Evolutionary conservation across 2,329 filamentous ascomycete genomes (phyloP).

Genomic region (Aspergillus proliferans): DNA sequence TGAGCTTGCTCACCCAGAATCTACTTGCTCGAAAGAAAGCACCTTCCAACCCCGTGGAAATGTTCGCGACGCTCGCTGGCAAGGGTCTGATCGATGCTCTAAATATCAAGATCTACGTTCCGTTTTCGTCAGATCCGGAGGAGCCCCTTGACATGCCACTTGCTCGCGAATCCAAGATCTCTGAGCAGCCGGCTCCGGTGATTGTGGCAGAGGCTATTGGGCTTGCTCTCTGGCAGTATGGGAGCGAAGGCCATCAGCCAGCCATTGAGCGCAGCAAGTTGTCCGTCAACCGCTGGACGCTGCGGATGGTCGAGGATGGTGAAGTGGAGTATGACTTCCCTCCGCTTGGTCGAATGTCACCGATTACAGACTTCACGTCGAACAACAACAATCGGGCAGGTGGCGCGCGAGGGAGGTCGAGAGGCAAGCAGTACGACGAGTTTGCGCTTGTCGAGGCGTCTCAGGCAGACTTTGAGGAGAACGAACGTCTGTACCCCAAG

Average conservation of each 20-base stretch:
- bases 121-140: constrained; percentile 51
- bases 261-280: constrained; percentile 46
- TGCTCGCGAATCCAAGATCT: constrained; percentile 50
- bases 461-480: constrained; percentile 50
- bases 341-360: constrained; percentile 50
- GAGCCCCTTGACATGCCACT: constrained; percentile 55
- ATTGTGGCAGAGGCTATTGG: constrained; percentile 60
- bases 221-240: constrained; percentile 56
- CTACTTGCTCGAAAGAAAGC: constrained; percentile 52
- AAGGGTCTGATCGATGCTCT: constrained; percentile 56
- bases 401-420: constrained; percentile 47
- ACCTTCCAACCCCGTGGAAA: constrained; percentile 56
- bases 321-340: constrained; percentile 64
- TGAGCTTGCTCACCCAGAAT: constrained; percentile 54
- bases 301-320: constrained; percentile 63
- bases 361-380: constrained; percentile 58
- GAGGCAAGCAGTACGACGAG: constrained; percentile 61
- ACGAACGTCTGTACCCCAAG: constrained; percentile 51
- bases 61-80: constrained; percentile 55
- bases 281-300: constrained; percentile 58
- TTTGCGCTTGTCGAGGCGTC: constrained; percentile 59
- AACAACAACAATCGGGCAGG: constrained; percentile 62
- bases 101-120: constrained; percentile 58
- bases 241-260: constrained; percentile 53
- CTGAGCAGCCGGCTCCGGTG: constrained; percentile 41